Base-by-base conservation (phyloP, 1,284 basidiomycete species). In the Porogramme epimiltina region DNA sequence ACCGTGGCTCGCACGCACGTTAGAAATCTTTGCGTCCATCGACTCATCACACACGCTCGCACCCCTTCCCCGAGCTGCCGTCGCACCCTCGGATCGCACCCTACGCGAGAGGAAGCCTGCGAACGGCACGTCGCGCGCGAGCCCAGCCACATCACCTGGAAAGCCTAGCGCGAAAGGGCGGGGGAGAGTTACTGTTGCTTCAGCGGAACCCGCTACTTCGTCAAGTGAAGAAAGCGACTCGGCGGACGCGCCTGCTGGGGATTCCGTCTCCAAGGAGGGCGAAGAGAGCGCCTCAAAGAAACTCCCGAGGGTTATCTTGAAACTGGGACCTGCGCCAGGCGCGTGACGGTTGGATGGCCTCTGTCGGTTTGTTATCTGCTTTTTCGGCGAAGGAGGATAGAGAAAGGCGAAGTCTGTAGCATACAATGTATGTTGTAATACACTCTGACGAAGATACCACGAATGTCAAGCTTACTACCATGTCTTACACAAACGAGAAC, bases 41-140 rank as follows among this genome's bases (percentile, higher is more conserved):
- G 79, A 78, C 38, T 54, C 56, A 2, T 61, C 61, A 20, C 54
- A 65, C 60, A 36, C 55, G 49, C 52, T 62, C 50, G 24, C 71
- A 22, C 31, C 70, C 53, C 52, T 50, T 0, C 52, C 63, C 20
- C 54, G 56, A 39, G 56, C 61, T 10, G 60, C 64, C 11, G 54
- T 70, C 2, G 66, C 76, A 1, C 66, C 75, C 2, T 72, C 75
- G 11, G 73, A 77, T 6, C 79, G 76, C 73, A 80, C 75, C 1
- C 70, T 90, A 19, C 77, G 87, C 6, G 82, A 85, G 46, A 73
- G 84, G 22, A 79, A 77, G 55, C 77, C 75, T 10, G 67, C 65
- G 10, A 64, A 48, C 24, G 47, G 48, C 10, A 52, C 58, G 33
- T 49, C 28, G 47, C 18, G 59, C 18, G 34, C 59, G 18, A 60